Evolutionary conservation across 352 stramenopile species (phyloP).

Genomic region (Phytophthora vignae): DNA sequence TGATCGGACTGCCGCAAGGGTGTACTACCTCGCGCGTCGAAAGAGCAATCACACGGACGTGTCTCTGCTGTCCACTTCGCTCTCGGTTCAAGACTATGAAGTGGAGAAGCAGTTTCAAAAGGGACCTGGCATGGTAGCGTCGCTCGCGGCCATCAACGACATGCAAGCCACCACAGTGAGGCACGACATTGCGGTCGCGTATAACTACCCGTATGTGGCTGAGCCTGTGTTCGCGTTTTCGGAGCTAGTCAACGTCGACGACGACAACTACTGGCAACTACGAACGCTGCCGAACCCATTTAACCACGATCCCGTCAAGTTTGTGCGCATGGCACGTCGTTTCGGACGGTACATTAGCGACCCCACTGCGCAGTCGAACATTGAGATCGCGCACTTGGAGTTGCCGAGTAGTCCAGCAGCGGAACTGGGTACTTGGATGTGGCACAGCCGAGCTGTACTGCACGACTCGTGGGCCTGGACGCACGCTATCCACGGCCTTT

Average conservation of each 20-base stretch:
- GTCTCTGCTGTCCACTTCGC: constrained; percentile 25
- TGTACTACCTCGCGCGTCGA: constrained; percentile 33
- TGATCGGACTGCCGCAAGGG: constrained; percentile 11
- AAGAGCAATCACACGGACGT: constrained; percentile 16
- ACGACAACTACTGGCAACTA: constrained; percentile 10
- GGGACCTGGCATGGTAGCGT: constrained; percentile 10
- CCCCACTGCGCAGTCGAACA: constrained; percentile 41
- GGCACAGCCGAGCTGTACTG: constrained; percentile 30
- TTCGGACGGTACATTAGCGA: constrained; percentile 38
- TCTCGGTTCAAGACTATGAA: constrained; percentile 35
- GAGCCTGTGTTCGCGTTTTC: constrained; percentile 13
- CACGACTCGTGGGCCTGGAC: constrained; percentile 53
- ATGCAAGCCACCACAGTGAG: constrained; percentile 7
- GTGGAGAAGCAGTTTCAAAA: constrained; percentile 20
- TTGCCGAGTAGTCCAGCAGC: constrained; percentile 22
- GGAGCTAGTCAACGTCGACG: not conserved
- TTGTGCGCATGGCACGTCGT: constrained; percentile 24
- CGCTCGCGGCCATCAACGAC: constrained; percentile 27
- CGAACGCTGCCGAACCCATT: constrained; percentile 1
- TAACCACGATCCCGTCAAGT: constrained; percentile 14
- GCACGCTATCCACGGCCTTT: constrained; percentile 36
- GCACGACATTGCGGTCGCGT: constrained; percentile 25
- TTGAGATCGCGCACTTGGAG: constrained; percentile 30
- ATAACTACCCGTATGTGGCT: constrained; percentile 32
- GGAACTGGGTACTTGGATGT: constrained; percentile 30